phyloP scores from a whole-genome alignment of 2,329 filamentous ascomycete genomes.

The Colletotrichum navitas region DNA sequence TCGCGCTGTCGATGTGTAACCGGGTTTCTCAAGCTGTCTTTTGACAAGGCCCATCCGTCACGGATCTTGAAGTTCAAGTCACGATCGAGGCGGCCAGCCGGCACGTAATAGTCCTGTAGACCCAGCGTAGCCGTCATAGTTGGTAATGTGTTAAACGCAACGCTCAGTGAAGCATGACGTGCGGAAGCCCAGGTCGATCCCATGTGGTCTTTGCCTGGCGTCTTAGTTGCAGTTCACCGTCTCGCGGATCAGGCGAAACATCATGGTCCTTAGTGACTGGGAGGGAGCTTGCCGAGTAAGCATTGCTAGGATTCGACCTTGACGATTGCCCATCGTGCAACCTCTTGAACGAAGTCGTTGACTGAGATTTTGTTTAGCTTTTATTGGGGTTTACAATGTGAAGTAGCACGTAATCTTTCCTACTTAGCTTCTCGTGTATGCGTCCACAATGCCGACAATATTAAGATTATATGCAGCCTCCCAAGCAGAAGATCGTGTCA shows the following conservation, averaged over 20 bases:
- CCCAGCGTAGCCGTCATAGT: too few relatives aligned
- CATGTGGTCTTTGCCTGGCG: neutral
- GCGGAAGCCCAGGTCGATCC: slow-evolving; percentile 17
- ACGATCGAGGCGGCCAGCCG: too few relatives aligned
- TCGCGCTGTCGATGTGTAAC: neutral
- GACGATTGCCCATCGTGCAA: neutral
- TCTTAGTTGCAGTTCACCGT: neutral
- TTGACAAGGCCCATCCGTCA: neutral
- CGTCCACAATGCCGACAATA: slow-evolving; percentile 15
- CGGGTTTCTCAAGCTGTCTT: neutral
- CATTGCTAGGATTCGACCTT: slow-evolving; percentile 13
- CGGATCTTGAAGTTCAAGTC: too few relatives aligned
- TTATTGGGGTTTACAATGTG: slow-evolving; percentile 24
- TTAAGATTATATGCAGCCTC: neutral
- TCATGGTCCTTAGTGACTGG: too few relatives aligned
- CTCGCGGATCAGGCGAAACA: too few relatives aligned
- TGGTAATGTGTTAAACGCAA: too few relatives aligned
- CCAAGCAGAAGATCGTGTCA: slow-evolving; percentile 13
- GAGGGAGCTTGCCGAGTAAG: neutral
- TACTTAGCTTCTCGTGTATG: neutral
- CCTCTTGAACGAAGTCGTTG: slow-evolving; percentile 29
- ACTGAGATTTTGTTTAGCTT: slow-evolving; percentile 6
- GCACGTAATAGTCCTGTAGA: too few relatives aligned
- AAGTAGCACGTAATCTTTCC: neutral
- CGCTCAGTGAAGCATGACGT: too few relatives aligned